Evolutionary conservation across 768 basidiomycete genomes (phyloP), one percentile per base, ranked within the genome.

Genomic region (Podaxis carcinomalis): DNA sequence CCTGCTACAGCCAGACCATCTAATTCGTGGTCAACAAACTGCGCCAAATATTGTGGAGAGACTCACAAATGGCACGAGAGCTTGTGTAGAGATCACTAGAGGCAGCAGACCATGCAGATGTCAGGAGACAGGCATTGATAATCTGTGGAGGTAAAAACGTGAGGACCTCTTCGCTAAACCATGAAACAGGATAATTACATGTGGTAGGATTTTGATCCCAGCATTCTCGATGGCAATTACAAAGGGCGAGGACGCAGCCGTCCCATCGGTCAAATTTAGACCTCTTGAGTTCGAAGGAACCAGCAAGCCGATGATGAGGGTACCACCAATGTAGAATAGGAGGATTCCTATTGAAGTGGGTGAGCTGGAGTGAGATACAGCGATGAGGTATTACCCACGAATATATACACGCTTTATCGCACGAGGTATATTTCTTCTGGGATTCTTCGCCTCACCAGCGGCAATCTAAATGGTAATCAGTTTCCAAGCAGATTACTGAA

Each of bases 91-190:
- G 72, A 70, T 96, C 93, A 70, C 89, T 90, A 23, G 88, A 88
- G 4, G 91, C 92, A 36, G 95, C 94, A 25, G 94, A 96, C 89
- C 92, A 95, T 4, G 95, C 94, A 2, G 93, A 92, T 40, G 90
- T 92, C 64, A 98, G 74, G 13, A 96, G 79, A 70, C 84, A 86
- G 2, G 89, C 90, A 68, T 92, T 93, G 70, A 93, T 92, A 40
- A 92, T 77, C 87, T 89, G 49, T 11, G 6, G 56, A 32, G 13
- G 66, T 57, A n/a, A 60, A 60, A 44, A 19, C 27, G 25, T 27
- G 32, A 16, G 13, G 13, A 42, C 35, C 27, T 7, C 19, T 19
- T 32, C 49, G 37, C 35, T 10, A 51, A 28, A 28, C 14, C n/a
- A 27, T 2, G 35, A 21, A 25, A 39, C 21, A 5, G 49, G 50